These are phyloP conservation scores for Lactarius tabidus DNA, from an alignment of 768 basidiomycete genomes.

Conservation along the genomic window DNA sequence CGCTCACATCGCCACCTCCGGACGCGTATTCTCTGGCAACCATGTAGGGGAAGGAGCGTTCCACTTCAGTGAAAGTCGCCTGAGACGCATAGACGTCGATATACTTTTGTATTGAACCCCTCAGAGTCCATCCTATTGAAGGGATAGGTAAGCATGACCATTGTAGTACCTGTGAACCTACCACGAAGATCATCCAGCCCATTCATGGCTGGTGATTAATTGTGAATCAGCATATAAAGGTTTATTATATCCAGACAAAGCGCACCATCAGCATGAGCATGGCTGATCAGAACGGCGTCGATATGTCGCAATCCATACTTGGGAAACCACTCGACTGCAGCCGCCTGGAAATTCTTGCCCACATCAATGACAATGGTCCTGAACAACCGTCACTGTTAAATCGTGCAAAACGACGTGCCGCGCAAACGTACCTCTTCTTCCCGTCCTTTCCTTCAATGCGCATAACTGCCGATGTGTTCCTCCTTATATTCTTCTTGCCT, in stretches of 20 bases:
- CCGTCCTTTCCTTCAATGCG: slow-evolving; percentile 42
- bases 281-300: slow-evolving; percentile 77
- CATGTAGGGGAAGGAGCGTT: slow-evolving; percentile 77
- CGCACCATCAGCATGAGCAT: slow-evolving; percentile 79
- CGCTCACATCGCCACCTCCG: slow-evolving; percentile 70
- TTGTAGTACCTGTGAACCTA: slow-evolving; percentile 31
- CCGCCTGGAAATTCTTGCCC: slow-evolving; percentile 75
- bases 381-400: background rate
- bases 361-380: slow-evolving; percentile 82
- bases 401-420: background rate
- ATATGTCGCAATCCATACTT: slow-evolving; percentile 68
- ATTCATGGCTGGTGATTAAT: slow-evolving; percentile 58
- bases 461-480: slow-evolving; percentile 77
- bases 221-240: background rate
- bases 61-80: slow-evolving; percentile 61
- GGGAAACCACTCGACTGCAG: slow-evolving; percentile 57
- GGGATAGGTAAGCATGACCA: background rate
- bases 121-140: slow-evolving; percentile 66
- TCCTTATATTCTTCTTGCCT: slow-evolving; percentile 77
- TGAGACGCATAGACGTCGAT: slow-evolving; percentile 73
- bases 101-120: slow-evolving; percentile 56
- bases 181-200: slow-evolving; percentile 88
- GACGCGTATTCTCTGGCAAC: slow-evolving; percentile 70
- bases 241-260: background rate
- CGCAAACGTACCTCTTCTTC: slow-evolving; percentile 47